phyloP scores from a whole-genome alignment of 768 basidiomycete genomes.

The Ephemerocybe angulata region DNA sequence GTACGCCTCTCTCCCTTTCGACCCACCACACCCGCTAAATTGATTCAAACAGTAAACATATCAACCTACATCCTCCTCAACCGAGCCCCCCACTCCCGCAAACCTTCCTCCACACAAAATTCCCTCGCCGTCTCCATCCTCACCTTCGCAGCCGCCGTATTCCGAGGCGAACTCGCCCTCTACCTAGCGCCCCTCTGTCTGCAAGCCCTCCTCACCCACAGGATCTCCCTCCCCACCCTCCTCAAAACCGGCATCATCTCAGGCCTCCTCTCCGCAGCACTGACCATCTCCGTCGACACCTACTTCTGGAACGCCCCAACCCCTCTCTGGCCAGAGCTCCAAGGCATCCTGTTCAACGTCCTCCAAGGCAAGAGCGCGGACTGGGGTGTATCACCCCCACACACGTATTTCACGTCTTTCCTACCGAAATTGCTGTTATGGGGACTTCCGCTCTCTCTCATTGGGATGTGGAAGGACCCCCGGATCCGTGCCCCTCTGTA shows the following conservation, averaged over 20 bases:
- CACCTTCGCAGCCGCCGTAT: constrained; percentile 61
- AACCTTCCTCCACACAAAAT: constrained; percentile 32
- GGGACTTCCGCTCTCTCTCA: constrained; percentile 53
- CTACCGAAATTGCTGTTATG: constrained; percentile 79
- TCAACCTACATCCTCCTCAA: constrained; percentile 48
- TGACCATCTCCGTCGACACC: constrained; percentile 71
- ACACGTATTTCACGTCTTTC: constrained; percentile 59
- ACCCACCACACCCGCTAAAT: not conserved
- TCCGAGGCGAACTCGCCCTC: constrained; percentile 76
- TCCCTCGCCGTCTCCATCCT: constrained; percentile 54
- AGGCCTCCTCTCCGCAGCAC: constrained; percentile 50
- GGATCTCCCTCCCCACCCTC: constrained; percentile 40
- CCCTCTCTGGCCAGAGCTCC: constrained; percentile 85
- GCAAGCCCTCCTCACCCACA: constrained; percentile 44
- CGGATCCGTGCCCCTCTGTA: constrained; percentile 49
- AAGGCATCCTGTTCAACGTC: constrained; percentile 80
- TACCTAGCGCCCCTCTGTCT: constrained; percentile 61
- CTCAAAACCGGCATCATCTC: constrained; percentile 48
- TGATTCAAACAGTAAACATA: constrained; percentile 51
- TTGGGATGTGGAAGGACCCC: constrained; percentile 48
- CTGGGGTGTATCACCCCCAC: constrained; percentile 87
- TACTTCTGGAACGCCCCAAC: constrained; percentile 80
- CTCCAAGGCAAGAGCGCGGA: constrained; percentile 79
- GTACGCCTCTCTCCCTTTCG: not conserved
- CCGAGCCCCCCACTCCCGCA: constrained; percentile 35